Evolutionary conservation across 495 filamentous ascomycete genomes (phyloP).

Genomic region (Neurospora tetraspora): DNA sequence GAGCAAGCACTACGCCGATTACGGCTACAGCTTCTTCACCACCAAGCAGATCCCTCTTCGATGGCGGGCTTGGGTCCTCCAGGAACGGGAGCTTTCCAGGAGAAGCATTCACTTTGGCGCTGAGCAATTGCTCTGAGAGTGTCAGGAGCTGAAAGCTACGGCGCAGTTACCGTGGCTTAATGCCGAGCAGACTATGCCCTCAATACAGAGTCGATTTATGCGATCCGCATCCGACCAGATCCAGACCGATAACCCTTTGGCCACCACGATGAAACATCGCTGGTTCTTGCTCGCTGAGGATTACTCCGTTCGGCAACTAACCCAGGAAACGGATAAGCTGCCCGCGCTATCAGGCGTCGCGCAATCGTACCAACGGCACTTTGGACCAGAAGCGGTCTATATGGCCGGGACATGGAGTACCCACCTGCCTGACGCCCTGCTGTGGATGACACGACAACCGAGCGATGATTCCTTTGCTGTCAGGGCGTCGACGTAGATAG

Average conservation of each 20-base stretch:
- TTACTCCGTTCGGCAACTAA: constrained; percentile 10
- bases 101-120: constrained; percentile 18
- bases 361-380: not conserved
- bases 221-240: not conserved
- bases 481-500: not conserved
- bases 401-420: constrained; percentile 7
- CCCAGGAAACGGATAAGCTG: constrained; percentile 3
- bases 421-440: constrained; percentile 4
- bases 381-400: not conserved
- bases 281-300: constrained; percentile 12
- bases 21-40: not conserved
- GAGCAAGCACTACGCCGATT: not conserved
- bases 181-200: not conserved
- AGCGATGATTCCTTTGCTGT: not conserved
- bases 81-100: constrained; percentile 23
- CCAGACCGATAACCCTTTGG: not conserved
- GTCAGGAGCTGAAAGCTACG: not conserved
- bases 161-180: not conserved
- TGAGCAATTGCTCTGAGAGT: constrained; percentile 24
- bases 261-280: not conserved
- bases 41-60: not conserved
- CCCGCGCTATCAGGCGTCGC: constrained; percentile 7
- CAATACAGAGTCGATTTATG: not conserved
- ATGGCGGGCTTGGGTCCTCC: constrained; percentile 23
- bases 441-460: constrained; percentile 4